Conservation (phyloP, 2,329 filamentous ascomycete genomes). For the Aspergillus aculeatus region DNA sequence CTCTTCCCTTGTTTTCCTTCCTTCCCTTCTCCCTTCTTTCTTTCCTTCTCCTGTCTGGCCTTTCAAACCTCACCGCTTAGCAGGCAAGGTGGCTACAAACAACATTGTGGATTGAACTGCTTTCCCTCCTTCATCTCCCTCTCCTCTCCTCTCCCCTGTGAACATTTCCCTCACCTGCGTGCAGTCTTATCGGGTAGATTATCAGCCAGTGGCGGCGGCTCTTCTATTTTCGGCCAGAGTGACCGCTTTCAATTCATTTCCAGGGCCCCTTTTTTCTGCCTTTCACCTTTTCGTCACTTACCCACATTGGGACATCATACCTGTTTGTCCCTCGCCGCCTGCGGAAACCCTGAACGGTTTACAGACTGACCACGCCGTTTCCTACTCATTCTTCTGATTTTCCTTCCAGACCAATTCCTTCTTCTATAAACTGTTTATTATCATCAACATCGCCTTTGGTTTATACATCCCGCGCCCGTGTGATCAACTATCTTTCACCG, state of each 20-base stretch:
- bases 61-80: neutral
- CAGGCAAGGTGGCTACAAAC: too few relatives aligned
- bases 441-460: neutral
- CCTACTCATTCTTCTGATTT: neutral
- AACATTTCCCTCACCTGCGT: neutral
- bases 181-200: neutral
- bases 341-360: neutral
- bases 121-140: too few relatives aligned
- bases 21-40: neutral
- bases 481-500: neutral
- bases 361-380: neutral
- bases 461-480: neutral
- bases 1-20: neutral
- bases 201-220: neutral
- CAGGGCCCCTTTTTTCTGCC: constrained; percentile 5
- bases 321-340: neutral
- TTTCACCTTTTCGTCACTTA: neutral
- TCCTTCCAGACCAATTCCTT: too few relatives aligned
- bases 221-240: neutral
- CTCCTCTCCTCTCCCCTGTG: too few relatives aligned
- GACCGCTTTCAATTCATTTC: neutral
- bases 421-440: neutral
- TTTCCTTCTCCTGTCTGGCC: neutral
- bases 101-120: too few relatives aligned
- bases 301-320: constrained; percentile 3